A percentile compares a stretch with the other conserved stretches of the same genome.
These are phyloP conservation scores for Verticillium albo-atrum DNA, from an alignment of 2,329 filamentous ascomycete species.

Conservation along the genomic window DNA sequence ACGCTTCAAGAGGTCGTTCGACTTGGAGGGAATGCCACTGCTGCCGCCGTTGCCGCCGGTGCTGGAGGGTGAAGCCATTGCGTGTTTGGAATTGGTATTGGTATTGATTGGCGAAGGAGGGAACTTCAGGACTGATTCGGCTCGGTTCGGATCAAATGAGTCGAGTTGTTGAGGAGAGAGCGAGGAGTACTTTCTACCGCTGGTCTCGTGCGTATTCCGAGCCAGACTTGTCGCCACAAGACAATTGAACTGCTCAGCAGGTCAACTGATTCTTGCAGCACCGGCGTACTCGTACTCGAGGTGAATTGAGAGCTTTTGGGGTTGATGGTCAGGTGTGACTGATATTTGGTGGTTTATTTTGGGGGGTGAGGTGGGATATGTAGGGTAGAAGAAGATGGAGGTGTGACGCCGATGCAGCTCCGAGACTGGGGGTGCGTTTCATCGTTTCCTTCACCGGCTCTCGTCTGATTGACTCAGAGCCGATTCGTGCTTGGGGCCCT, in stretches of 20 bases:
- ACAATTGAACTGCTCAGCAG: constrained; percentile 14
- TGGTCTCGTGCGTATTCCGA: constrained; percentile 10
- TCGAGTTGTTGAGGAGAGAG: constrained; percentile 14
- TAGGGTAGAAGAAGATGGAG: neutral
- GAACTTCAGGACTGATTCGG: neutral
- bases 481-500: neutral
- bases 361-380: neutral
- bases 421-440: neutral
- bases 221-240: constrained; percentile 15
- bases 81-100: too few relatives aligned
- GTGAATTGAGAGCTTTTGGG: neutral
- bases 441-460: neutral
- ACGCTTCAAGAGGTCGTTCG: constrained; percentile 41
- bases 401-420: neutral
- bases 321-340: neutral
- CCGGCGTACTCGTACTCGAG: constrained; percentile 12
- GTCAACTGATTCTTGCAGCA: constrained; percentile 12
- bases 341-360: neutral
- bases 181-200: constrained; percentile 10
- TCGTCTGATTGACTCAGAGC: neutral
- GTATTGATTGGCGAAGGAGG: neutral
- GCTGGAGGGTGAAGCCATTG: constrained; percentile 11
- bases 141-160: neutral
- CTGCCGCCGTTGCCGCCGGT: constrained; percentile 2
- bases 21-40: constrained; percentile 1